Evolutionary conservation across 345 rosid genomes (phyloP).

Genomic region (Hevea brasiliensis): DNA sequence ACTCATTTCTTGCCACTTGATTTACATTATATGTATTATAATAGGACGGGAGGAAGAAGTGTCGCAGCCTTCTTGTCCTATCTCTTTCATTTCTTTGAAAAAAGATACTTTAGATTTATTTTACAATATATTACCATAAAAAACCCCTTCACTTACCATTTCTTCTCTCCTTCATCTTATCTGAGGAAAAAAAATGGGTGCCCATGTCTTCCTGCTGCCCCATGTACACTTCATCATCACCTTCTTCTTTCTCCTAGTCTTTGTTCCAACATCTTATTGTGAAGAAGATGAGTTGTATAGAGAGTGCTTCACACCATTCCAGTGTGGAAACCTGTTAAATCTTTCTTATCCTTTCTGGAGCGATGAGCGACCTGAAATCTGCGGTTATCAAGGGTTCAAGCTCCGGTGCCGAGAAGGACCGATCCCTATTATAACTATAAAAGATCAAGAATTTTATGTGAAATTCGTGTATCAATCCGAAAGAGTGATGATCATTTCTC

Average conservation of each 20-base stretch:
- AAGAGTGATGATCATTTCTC: constrained; percentile 25
- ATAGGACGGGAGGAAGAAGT: background rate
- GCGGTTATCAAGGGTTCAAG: constrained; percentile 40
- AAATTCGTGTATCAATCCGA: background rate
- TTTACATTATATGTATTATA: background rate
- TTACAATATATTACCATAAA: background rate
- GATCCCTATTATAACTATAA: background rate
- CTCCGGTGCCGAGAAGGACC: constrained; percentile 26
- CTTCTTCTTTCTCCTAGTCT: constrained; percentile 24
- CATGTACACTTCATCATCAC: background rate
- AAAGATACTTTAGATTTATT: background rate
- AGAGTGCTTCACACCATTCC: constrained; percentile 23
- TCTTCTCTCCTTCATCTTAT: background rate
- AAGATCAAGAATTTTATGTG: background rate
- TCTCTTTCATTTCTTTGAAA: constrained; percentile 1
- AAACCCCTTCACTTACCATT: background rate
- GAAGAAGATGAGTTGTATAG: constrained; percentile 1
- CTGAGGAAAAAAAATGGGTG: background rate
- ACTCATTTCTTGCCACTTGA: background rate
- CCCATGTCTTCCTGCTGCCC: background rate
- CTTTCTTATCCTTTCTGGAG: constrained; percentile 61
- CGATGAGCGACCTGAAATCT: constrained; percentile 13
- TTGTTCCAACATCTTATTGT: constrained; percentile 25
- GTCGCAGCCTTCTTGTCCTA: background rate
- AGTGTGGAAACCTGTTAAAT: constrained; percentile 34